A percentile compares a stretch with the other conserved stretches of the same genome.
These are phyloP conservation scores for Termitomyces sp. DNA, from an alignment of 768 basidiomycete species.

Conservation along the genomic window DNA sequence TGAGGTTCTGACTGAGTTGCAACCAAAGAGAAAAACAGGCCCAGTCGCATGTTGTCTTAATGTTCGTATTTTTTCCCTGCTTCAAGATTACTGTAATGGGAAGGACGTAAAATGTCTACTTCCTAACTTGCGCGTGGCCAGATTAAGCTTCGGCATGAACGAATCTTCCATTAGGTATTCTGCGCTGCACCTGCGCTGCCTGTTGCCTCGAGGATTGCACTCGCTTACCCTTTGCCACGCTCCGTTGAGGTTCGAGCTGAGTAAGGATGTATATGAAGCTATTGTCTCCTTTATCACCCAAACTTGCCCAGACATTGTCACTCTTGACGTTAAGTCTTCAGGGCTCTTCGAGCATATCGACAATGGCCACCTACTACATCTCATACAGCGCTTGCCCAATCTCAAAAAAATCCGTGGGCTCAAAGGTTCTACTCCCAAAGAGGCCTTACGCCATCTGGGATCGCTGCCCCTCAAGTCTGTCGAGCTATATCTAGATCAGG, in stretches of 20 bases:
- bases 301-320: background rate
- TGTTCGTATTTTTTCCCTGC: no score
- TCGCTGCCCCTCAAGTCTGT: background rate
- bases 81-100: no score
- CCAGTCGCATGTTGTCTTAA: no score
- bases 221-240: background rate
- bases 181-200: background rate
- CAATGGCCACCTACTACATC: background rate
- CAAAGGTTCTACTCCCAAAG: background rate
- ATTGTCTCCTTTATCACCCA: background rate
- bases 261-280: background rate
- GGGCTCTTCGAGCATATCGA: background rate
- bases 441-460: background rate
- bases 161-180: background rate
- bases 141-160: background rate
- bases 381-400: background rate
- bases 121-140: background rate
- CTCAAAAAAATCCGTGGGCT: background rate
- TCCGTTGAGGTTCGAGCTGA: background rate
- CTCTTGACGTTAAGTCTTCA: background rate
- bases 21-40: no score
- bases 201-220: background rate
- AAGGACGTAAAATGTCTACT: no score
- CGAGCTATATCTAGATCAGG: background rate
- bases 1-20: no score